Base-by-base conservation (phyloP, 2,329 filamentous ascomycete species). In the Cercospora janseana region DNA sequence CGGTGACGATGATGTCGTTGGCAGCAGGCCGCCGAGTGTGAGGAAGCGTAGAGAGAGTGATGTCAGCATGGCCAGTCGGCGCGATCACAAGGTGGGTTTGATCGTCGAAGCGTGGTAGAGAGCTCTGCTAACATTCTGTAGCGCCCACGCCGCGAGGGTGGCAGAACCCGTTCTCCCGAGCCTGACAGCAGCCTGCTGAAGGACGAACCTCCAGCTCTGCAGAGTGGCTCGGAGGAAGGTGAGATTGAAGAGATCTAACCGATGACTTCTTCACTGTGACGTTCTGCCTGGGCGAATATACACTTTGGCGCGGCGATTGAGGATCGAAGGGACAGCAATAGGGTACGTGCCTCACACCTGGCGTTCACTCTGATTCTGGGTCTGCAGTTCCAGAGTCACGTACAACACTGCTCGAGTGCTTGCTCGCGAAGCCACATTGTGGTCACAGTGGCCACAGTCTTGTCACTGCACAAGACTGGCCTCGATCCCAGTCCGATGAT, bases 201-300 rank as follows among this genome's bases (percentile, higher is more conserved):
- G 58, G 73, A 80, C 52, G 83, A 87, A 58, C 46, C 57, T 13
- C 75, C 82, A 9, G 44, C 44, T 12, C 76, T 90, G 49, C 85
- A 87, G 63, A 92, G 87, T 52, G 93, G 93, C 46, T 96, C 91
- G 65, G 93, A 98, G 72, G 93, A 98, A 71, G 93, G 93, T 45
- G 93, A 98, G 74, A 97, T 98, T 62, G 93, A 95, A 71, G 91
- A 97, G 75, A 70, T 75, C 52, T 75, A 73, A 57, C 31, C 43
- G 47, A n/a, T n/a, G n/a, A 37, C 41, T 28, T 43, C 34, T 38
- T 38, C 34, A 23, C 18, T 18, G 18, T 21, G 6, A 9, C 10
- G 3, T 21, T 13, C 44, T 38, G 10, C 15, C 12, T 4, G 10
- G 10, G 5, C 34, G 34, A 6, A n/a, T n/a, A n/a, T n/a, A n/a